These are phyloP conservation scores for Pseudogymnoascus sp. DNA, from an alignment of 2,329 filamentous ascomycete genomes.

Conservation along the genomic window DNA sequence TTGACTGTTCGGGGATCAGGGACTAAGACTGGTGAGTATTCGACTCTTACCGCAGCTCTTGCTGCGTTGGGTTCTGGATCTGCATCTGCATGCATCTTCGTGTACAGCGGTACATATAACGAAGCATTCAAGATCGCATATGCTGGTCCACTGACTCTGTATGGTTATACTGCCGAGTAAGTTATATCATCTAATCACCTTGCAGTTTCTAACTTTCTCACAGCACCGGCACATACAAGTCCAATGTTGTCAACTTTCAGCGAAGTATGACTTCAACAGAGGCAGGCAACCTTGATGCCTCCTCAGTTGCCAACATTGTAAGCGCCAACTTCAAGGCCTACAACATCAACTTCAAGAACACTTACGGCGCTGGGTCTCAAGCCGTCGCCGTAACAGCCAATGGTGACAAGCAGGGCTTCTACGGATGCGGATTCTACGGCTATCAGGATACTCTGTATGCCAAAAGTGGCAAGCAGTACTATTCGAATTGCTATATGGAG, in stretches of 20 bases:
- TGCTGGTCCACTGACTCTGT: constrained; percentile 21
- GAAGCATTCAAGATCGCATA: constrained; percentile 40
- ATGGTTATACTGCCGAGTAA: constrained; percentile 42
- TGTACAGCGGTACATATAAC: constrained; percentile 45
- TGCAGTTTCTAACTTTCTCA: neutral
- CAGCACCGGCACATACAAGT: constrained; percentile 14
- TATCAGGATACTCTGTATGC: constrained; percentile 47
- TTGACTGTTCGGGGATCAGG: constrained; percentile 12
- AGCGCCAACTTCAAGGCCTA: constrained; percentile 43
- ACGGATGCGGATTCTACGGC: constrained; percentile 44
- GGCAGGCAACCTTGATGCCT: constrained; percentile 26
- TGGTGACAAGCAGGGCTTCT: constrained; percentile 43
- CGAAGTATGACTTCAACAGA: constrained; percentile 10
- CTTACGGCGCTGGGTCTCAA: constrained; percentile 39
- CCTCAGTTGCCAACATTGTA: constrained; percentile 42
- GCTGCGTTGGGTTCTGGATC: constrained; percentile 14
- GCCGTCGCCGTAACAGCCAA: constrained; percentile 47
- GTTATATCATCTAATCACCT: constrained; percentile 1
- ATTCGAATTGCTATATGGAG: constrained; percentile 47
- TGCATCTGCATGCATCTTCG: constrained; percentile 40
- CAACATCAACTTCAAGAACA: constrained; percentile 48
- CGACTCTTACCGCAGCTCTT: constrained; percentile 11
- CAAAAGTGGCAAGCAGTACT: constrained; percentile 45
- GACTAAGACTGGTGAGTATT: constrained; percentile 13
- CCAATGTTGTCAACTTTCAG: constrained; percentile 16